Base-by-base conservation (phyloP, 345 rosid genomes). In the Lepidium didymum region DNA sequence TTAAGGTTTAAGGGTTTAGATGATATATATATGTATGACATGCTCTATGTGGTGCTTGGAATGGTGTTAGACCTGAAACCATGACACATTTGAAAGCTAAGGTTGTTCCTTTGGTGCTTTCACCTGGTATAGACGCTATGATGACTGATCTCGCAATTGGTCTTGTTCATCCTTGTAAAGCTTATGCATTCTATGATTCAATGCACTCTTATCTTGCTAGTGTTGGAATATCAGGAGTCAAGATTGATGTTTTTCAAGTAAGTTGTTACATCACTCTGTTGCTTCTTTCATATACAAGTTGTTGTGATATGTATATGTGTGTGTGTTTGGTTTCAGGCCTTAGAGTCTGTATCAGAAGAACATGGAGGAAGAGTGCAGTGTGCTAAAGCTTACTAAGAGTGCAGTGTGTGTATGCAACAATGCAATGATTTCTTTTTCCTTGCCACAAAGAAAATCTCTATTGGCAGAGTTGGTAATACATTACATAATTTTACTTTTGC, bases 361-460 rank as follows among this genome's bases (percentile, higher is more conserved):
- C 80, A 82, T 31, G 94, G 94, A 62, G 98, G 98, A 64, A 78
- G 97, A 43, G 94, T 92, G 41, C 86, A 88, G 73, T 87, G 90
- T 58, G 85, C 83, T 23, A 88, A 90, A 72, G 76, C 81, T 15
- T 90, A 85, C 66, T 92, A 84, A 74, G 74, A 80, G n/a, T 61
- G 94, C 89, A 81, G 88, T 62, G 78, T 91, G 7, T 90, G 98
- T 78, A 90, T 92, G 98, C 93, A 90, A 69, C 98, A 90, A 14
- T 85, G 94, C 84, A 92, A 90, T 42, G 97, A 92, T 74, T 92
- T 90, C 77, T 83, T 88, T 76, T 77, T 85, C 87, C 93, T 92
- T 36, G 98, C 94, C 13, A 90, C 97, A 4, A 77, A 80, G 56
- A 87, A 90, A 80, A 82, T 92, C 62, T 74, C 97, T 16, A 83